Base-by-base conservation (phyloP, 2,329 filamentous ascomycete genomes). In the Ophiosphaerella narmari region DNA sequence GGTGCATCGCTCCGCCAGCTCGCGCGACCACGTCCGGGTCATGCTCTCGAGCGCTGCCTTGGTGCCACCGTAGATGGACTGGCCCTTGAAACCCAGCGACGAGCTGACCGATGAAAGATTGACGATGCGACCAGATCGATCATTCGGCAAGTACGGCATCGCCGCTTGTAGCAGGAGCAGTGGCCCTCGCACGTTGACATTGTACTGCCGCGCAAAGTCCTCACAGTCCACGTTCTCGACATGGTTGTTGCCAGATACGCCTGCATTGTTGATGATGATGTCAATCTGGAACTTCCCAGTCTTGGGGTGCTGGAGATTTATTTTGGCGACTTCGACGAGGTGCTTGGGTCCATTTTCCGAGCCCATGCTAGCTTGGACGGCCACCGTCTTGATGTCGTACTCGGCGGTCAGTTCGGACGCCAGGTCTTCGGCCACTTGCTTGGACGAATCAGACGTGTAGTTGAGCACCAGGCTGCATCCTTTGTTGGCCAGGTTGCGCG, bases 221-320 rank as follows among this genome's bases (percentile, higher is more conserved):
- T 80, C 79, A 5, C 79, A 67, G 4, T 81, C 82, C 55, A 90
- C 82, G 24, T 88, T 82, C 43, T 83, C 80, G 21, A 89, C 75
- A 23, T 77, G 70, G 60, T 86, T 82, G 74, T 94, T 93, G 34
- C 82, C 72, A 9, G 79, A 74, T 2, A 83, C 77, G 23, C 90
- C 91, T 26, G 91, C 91, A 72, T 95, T 96, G 81, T 96, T 95
- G 78, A 96, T 78, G 45, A 96, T 78, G 54, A 96, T 90, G 74
- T 95, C 90, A 65, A 96, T 81, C 64, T 87, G 84, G 68, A 91
- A 83, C 47, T 78, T 77, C 51, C 74, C 72, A 54, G 75, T 79
- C 62, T 80, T 78, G 24, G 81, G 78, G 56, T 73, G 70, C 7
- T 80, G 68, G 73, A 89, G 86, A 65, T 85, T 77, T 57, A 83